Base-by-base conservation (phyloP, 805 yeast species). In the Saturnispora besseyi region DNA sequence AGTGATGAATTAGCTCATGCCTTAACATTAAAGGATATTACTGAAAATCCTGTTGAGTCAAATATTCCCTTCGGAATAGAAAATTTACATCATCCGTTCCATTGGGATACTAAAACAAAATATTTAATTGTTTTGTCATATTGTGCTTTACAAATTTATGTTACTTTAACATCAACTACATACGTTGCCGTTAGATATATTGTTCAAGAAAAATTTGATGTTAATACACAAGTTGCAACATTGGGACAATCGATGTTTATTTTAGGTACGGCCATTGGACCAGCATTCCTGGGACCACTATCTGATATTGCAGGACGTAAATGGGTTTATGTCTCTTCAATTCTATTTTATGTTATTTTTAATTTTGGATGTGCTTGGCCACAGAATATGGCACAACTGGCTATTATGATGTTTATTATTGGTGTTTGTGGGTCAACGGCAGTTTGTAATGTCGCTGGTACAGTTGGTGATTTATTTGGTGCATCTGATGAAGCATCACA, bases 281-380 rank as follows among this genome's bases (percentile, higher is more conserved):
- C 69, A 18, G 67, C 67, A 28, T 62, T 66, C 48, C 48, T 65
- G 12, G 70, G 70, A 50, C 70, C 70, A 22, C 54, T 66, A 28
- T 65, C 70, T 3, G 70, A 66, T 57, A 59, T 65, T 41, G 66
- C 63, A 32, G 70, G 70, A 42, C 57, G 70, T 55, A 66, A 66
- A 55, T 65, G 69, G 69, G 64, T 66, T 41, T 66, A 66, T 40
- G 69, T 65, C 29, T 52, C 55, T 28, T 64, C 68, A 18, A 58
- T 55, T 37, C 15, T 63, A 30, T 57, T 65, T 31, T 66, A 58
- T 46, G 50, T 57, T 9, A 50, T 65, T 34, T 62, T 63, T 53
- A 63, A 62, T 50, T 62, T 66, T 49, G 70, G 69, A 44, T 62
- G 67, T 54, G 70, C 70, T 33, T 62, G 58, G 50, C 66, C 68